These are phyloP conservation scores for Scheffersomyces illinoinensis DNA, from an alignment of 1,139 yeast species.

Conservation along the genomic window DNA sequence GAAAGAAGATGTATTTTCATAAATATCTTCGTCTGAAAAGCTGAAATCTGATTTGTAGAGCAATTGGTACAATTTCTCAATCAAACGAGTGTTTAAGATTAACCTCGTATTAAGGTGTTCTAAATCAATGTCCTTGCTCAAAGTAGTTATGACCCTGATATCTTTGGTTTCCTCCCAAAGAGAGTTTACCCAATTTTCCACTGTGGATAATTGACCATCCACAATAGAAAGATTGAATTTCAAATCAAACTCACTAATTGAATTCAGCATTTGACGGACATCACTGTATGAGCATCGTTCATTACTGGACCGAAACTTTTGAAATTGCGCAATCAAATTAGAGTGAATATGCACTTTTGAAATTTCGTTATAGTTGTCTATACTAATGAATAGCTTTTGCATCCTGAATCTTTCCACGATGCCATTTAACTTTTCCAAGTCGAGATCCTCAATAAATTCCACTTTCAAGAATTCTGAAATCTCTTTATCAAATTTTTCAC, in stretches of 20 bases:
- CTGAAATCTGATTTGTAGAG: constrained; percentile 35
- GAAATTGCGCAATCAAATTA: constrained; percentile 21
- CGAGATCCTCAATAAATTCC: constrained; percentile 25
- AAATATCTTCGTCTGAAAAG: constrained; percentile 43
- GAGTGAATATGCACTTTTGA: constrained; percentile 27
- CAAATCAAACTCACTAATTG: constrained; percentile 27
- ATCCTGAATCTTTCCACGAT: constrained; percentile 26
- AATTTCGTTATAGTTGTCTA: constrained; percentile 27
- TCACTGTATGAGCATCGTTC: constrained; percentile 21
- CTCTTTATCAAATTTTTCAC: constrained; percentile 29
- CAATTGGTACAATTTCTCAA: constrained; percentile 29
- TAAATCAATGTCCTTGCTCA: constrained; percentile 16
- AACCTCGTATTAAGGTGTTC: constrained; percentile 19
- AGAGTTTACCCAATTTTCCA: constrained; percentile 45
- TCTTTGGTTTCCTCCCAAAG: constrained; percentile 33
- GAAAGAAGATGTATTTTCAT: constrained; percentile 29
- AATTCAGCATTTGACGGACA: constrained; percentile 23
- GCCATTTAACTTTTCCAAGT: constrained; percentile 20
- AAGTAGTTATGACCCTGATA: constrained; percentile 26
- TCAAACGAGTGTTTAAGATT: constrained; percentile 20
- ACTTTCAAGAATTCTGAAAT: constrained; percentile 27
- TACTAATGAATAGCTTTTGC: constrained; percentile 27
- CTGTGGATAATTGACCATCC: constrained; percentile 19
- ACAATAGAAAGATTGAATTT: constrained; percentile 21
- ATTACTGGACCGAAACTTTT: constrained; percentile 11